phyloP scores from a whole-genome alignment of 495 filamentous ascomycete species.

The Annulohypoxylon nitens region DNA sequence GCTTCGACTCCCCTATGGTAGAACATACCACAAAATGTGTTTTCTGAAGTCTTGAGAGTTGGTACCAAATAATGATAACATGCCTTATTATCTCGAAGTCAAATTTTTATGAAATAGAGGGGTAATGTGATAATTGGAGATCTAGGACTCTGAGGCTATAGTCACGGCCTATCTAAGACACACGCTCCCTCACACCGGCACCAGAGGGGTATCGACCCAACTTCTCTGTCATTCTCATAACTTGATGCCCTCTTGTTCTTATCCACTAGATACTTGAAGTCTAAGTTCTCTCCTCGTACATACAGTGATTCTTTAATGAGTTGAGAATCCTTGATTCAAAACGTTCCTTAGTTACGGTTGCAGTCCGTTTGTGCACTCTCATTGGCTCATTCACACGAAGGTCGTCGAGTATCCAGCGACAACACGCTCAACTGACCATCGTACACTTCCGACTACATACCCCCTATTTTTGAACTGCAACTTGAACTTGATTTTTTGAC shows the following conservation, averaged over 20 bases:
- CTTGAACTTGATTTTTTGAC: background rate
- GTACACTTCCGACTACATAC: background rate
- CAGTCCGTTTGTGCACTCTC: background rate
- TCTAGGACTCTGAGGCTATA: background rate
- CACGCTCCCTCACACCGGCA: conserved; percentile 11
- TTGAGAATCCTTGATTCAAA: conserved; percentile 1
- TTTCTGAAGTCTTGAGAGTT: conserved; percentile 1
- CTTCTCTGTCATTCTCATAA: conserved; percentile 11
- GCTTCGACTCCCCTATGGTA: background rate
- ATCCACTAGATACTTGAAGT: background rate
- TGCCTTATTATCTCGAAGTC: background rate
- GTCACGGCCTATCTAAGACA: conserved; percentile 31
- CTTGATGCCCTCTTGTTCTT: background rate
- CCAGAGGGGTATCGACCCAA: conserved; percentile 11
- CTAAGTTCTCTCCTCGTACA: background rate
- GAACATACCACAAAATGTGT: conserved; percentile 1
- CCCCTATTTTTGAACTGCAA: background rate
- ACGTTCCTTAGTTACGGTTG: background rate
- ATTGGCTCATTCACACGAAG: background rate
- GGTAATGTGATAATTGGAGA: background rate
- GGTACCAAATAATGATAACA: background rate
- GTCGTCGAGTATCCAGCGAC: background rate
- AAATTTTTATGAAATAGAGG: background rate
- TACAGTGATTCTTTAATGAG: background rate
- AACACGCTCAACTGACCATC: background rate